Evolutionary conservation across 441 rosid genomes (phyloP), one percentile per base, ranked within the genome.

Genomic region (Aleurites moluccanus): DNA sequence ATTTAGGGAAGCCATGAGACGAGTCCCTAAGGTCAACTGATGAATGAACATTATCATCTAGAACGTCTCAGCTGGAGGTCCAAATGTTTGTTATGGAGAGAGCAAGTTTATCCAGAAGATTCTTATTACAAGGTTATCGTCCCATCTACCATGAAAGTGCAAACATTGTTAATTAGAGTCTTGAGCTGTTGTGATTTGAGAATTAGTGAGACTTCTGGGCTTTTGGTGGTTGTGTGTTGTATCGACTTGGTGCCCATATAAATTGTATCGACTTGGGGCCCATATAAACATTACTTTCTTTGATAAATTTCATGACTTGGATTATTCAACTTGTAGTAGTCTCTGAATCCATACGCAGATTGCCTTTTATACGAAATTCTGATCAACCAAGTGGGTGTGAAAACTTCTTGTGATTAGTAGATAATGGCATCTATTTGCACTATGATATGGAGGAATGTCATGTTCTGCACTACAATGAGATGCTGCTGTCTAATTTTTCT

Each of bases 1-100:
- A 89, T 77, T 60, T 30, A 73, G 3, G 65, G 76, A 70, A 68
- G 66, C 55, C 59, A 10, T 33, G 38, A 53, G 42, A 73, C 28
- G 28, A 63, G 47, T 35, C 27, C 14, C 35, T 28, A 28, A 52
- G 64, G 49, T 59, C 47, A 30, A 21, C 21, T 55, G 56, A 59
- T 57, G 63, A 49, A 75, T 35, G 21, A 47, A 35, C 50, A 71
- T n/a, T 35, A 23, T 18, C 10, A 56, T n/a, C 50, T 45, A 2
- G 23, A 14, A 64, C 52, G 2, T 59, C 11, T 66, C 23, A n/a
- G 33, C 35, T 59, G 38, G 27, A 35, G 25, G 47, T 15, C 14
- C 64, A 38, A 53, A 53, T 60, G 38, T 60, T 14, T 28, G 27
- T 16, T 40, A 4, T 42, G 50, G 9, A 67, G n/a, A 66, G 33